Base-by-base conservation (phyloP, 2,329 filamentous ascomycete genomes). In the Fusarium sp. region DNA sequence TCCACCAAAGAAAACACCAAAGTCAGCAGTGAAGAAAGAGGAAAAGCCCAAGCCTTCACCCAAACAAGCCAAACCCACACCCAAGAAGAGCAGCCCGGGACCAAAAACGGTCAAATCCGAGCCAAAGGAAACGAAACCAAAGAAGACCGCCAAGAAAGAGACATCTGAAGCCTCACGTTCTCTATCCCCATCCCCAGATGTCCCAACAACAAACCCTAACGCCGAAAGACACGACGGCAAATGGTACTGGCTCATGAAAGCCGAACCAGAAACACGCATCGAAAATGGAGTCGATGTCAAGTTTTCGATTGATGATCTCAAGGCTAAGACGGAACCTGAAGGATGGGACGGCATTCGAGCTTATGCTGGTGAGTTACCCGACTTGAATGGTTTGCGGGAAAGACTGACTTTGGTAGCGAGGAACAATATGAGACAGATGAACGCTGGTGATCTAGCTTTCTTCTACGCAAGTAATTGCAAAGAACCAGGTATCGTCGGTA, bases 381-480 rank as follows among this genome's bases (percentile, higher is more conserved):
- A 5, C 9, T 4, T 6, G 1, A 10, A 34, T 18, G 2, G 3
- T 7, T 1, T 13, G 1, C 5, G 0, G 0, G 16, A 3, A 4
- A 1, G 1, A 51, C 62, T 76, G 16, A 74, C 53, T 30, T 1
- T 5, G 0, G 5, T 5, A 80, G 95, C 95, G 9, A 89, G 93
- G 27, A 98, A 98, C 76, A 94, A 98, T 78, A 90, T 99, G 82
- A 89, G 93, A 30, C 88, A 90, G 11, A 99, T 99, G 96, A 94
- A 93, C 74, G 90, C 90, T 59, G 94, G 94, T 53, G 96, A 99
- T 77, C 85, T 94, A 32, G 94, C 94, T 27, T 98, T 99, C 82
- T 98, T 99, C 83, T 98, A 98, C 78, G 95, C 98, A 81, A 97
- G 93, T 48, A 97, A 96, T 75, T 96, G 93, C 81, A 97, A 97